Base-by-base conservation (phyloP, 306 rosid genomes). In the Quillaja saponaria region DNA sequence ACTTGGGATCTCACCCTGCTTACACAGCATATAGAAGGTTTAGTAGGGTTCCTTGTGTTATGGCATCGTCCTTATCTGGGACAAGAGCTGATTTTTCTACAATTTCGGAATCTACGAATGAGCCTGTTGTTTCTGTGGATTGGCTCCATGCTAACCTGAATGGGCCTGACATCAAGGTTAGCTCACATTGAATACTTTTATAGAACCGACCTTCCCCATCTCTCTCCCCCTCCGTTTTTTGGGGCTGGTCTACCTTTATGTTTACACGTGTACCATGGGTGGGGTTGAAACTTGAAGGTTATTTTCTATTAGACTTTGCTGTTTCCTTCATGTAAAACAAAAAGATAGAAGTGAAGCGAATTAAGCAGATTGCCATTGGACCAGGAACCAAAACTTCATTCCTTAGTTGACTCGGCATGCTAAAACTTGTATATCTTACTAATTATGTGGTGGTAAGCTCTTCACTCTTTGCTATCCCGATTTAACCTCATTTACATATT, bases 111-210 rank as follows among this genome's bases (percentile, higher is more conserved):
- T 55, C 89, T 34, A 60, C 82, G 13, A 76, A 61, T 57, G 97
- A 94, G 63, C 91, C 96, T n/a, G 91, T 87, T 76, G 96, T 94
- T 63, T 85, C 99, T 45, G 91, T 78, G 13, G 95, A 85, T 51
- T 94, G 99, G 99, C 96, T 94, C 41, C 85, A 83, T 71, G 78
- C 82, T 55, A 81, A 94, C 74, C 81, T 94, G 58, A 89, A 81
- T 84, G 81, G 81, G 64, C 88, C 90, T 50, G 83, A 83, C 60
- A 58, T 94, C 75, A 94, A 89, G 96, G 99, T 91, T 25, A 25
- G 74, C 64, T 42, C 13, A n/a, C 20, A 13, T 47, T 44, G 55
- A 45, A 55, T 60, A 44, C 34, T 64, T 16, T 25, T 37, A 15
- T 63, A 20, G 20, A 28, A 33, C 18, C 42, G 31, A 34, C 34